These are phyloP conservation scores for Furcasterigmium furcatum DNA, from an alignment of 2,329 filamentous ascomycete genomes.

Conservation along the genomic window DNA sequence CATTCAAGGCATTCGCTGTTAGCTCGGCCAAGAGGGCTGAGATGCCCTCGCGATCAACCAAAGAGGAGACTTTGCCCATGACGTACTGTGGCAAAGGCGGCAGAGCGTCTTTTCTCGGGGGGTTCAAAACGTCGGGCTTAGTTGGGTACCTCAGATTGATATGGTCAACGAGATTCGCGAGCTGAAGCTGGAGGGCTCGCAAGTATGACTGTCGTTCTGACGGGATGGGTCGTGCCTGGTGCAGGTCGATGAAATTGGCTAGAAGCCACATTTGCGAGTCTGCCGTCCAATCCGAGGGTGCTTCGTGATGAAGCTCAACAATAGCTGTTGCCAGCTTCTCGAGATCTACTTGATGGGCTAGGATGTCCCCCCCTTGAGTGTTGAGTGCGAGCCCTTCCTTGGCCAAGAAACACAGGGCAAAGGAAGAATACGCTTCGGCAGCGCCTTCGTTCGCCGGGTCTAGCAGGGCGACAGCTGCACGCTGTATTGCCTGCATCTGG, in stretches of 20 bases:
- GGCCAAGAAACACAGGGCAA: conserved; percentile 35
- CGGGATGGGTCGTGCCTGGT: conserved; percentile 31
- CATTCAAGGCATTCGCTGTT: conserved; percentile 18
- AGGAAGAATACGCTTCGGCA: conserved; percentile 25
- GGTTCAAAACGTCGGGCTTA: conserved; percentile 8
- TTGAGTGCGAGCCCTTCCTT: conserved; percentile 8
- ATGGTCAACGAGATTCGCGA: conserved; percentile 48
- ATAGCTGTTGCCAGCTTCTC: conserved; percentile 39
- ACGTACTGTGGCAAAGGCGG: conserved; percentile 45
- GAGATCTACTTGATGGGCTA: neutral
- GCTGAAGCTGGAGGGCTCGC: conserved; percentile 48
- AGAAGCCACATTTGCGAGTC: conserved; percentile 59
- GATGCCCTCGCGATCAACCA: conserved; percentile 75
- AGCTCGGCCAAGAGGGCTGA: conserved; percentile 48
- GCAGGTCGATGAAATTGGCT: conserved; percentile 62
- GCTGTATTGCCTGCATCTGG: neutral
- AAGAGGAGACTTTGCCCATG: conserved; percentile 60
- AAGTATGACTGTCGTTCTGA: conserved; percentile 39
- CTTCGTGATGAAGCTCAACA: conserved; percentile 13
- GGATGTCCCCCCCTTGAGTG: neutral
- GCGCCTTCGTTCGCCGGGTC: neutral
- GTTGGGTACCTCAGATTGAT: conserved; percentile 42
- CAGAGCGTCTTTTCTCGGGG: conserved; percentile 1
- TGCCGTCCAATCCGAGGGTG: conserved; percentile 19
- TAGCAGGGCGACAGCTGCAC: neutral